Base-by-base conservation (phyloP, 2,329 filamentous ascomycete genomes). In the Neonectria magnoliae region DNA sequence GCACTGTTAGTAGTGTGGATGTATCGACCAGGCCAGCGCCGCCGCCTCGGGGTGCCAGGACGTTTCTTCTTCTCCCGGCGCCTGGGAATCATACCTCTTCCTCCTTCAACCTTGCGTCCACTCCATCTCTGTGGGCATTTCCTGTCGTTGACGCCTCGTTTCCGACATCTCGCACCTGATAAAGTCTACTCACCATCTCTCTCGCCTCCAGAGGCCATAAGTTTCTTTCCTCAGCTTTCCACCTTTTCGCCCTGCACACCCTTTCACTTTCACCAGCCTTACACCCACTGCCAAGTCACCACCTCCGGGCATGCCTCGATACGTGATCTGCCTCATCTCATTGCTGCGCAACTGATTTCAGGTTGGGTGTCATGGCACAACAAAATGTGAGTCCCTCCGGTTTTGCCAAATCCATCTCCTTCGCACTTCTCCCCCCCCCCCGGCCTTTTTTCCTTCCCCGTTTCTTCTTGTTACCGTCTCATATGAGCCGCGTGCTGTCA, bases 51-150 rank as follows among this genome's bases (percentile, higher is more conserved):
- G 73, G 76, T 76, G 70, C 76, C 73, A 77, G 76, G 73, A 77
- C 77, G 76, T 78, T 79, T 79, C 75, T 78, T 75, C 76, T 79
- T 78, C 75, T 77, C 73, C 74, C 76, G 73, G 73, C 71, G 72
- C 71, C 71, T 76, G 74, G 73, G 72, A 77, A 73, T 75, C 76
- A 76, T 75, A 68, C 70, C 75, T 75, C 74, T 72, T 73, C 74
- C 75, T 77, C 74, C 70, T 76, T 74, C 74, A 77, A 77, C 75
- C 71, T 75, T 73, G 73, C 71, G 75, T 69, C 68, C 67, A 68
- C 71, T 75, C 73, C 75, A 72, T 72, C 68, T 68, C 66, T 62
- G 75, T 68, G 67, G 64, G 60, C 72, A 69, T 73, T 72, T 70
- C 67, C 68, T 57, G 42, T 64, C 57, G 56, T 60, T 53, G 64